Evolutionary conservation across 2,329 filamentous ascomycete genomes (phyloP), one percentile per base, ranked within the genome.

Genomic region (Penicillium freii): DNA sequence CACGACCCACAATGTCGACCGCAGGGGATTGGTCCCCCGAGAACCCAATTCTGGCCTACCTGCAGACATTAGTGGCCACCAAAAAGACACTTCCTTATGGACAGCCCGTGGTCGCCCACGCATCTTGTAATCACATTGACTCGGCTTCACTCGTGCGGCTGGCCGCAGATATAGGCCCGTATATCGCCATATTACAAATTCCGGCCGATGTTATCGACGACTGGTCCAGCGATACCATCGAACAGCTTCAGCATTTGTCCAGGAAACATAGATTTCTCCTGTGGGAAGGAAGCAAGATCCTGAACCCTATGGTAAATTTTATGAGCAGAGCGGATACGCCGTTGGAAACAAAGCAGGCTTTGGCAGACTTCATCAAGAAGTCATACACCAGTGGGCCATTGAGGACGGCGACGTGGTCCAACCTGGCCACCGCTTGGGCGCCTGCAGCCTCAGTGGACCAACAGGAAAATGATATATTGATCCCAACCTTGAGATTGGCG

Each of bases 141-240:
- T 82, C 83, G 11, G 77, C 79, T 51, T 77, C 82, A 62, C 77
- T 87, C 19, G 70, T 87, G 19, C 75, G 77, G 43, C 73, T 87
- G 10, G 83, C 83, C 31, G 80, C 84, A 60, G 79, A 84, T 36
- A 77, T 86, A 17, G 84, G 84, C 58, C 83, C 85, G 62, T 79
- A 81, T 59, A 86, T 87, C 56, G 84, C 82, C 62, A 71, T 86
- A 29, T 75, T 87, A 54, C 84, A 86, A 71, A 82, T 85, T 5
- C 83, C 86, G 66, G 83, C 82, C 54, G 84, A 87, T 71, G 84
- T 84, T 51, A 81, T 87, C 63, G 78, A 81, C 60, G 84, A 87
- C 70, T 87, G 84, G 78, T 80, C 78, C 15, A 80, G 82, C 58
- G 77, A 82, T 56, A 85, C 83, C 1, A 80, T 81, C 33, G 69